Conservation (phyloP, 805 yeast species). For the Saccharomycopsis sp. region DNA sequence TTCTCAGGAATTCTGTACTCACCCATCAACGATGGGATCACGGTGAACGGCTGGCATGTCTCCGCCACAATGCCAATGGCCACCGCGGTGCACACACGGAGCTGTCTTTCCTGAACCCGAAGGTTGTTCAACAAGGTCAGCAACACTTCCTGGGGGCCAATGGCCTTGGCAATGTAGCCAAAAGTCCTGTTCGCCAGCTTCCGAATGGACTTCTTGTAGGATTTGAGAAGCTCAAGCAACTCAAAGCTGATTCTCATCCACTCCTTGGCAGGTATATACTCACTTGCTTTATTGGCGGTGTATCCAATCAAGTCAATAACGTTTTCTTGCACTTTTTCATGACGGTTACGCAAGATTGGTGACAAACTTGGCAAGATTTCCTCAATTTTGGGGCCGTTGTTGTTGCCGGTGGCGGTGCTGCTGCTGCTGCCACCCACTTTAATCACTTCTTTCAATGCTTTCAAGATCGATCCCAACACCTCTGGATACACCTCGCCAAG, state of each 20-base stretch:
- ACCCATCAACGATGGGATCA: constrained; percentile 89
- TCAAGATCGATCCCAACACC: constrained; percentile 76
- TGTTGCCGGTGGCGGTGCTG: constrained; percentile 52
- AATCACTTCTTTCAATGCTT: constrained; percentile 59
- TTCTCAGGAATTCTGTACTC: constrained; percentile 88
- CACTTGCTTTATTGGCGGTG: constrained; percentile 74
- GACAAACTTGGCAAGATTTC: constrained; percentile 82
- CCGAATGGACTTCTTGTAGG: constrained; percentile 67
- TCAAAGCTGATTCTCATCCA: constrained; percentile 97
- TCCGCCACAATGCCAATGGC: constrained; percentile 97
- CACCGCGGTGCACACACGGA: constrained; percentile 94
- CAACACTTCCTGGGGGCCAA: constrained; percentile 93
- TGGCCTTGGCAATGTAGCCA: constrained; percentile 82
- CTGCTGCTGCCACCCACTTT: constrained; percentile 47
- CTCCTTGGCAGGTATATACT: constrained; percentile 79
- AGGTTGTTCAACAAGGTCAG: constrained; percentile 76
- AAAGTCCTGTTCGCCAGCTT: constrained; percentile 83
- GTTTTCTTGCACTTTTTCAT: constrained; percentile 83
- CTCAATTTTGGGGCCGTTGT: constrained; percentile 70
- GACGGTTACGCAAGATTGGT: constrained; percentile 82
- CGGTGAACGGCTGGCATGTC: constrained; percentile 86
- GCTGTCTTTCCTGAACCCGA: constrained; percentile 89
- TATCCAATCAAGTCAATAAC: constrained; percentile 72
- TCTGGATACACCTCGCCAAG: constrained; percentile 94
- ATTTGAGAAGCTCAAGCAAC: constrained; percentile 77